A percentile compares a stretch with the other conserved stretches of the same genome.
phyloP scores from a whole-genome alignment of 371 early-diverging fungal genomes.

The Sporodiniella umbellata region DNA sequence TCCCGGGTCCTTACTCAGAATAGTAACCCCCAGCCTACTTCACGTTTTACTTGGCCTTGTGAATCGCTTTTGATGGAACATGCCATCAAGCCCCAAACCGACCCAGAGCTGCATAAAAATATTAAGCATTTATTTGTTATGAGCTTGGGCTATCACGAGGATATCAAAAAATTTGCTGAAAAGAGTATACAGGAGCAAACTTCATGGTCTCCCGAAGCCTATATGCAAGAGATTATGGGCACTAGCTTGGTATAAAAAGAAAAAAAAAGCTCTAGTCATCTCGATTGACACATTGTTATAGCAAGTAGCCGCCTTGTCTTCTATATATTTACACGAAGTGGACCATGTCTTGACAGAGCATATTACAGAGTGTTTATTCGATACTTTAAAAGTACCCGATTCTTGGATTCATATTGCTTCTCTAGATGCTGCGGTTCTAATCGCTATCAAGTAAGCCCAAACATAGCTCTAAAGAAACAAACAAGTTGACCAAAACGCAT shows the following conservation, averaged over 20 bases:
- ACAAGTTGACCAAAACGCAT: too few relatives aligned
- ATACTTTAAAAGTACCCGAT: conserved; percentile 44
- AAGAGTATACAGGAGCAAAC: conserved; percentile 44
- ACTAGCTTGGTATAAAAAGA: conserved; percentile 54
- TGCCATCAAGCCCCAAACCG: too few relatives aligned
- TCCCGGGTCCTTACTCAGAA: conserved; percentile 38
- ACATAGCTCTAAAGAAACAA: too few relatives aligned
- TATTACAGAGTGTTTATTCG: conserved; percentile 55
- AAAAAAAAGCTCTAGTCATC: not conserved
- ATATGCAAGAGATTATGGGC: conserved; percentile 63
- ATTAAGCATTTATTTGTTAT: conserved; percentile 51
- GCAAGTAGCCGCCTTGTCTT: conserved; percentile 58
- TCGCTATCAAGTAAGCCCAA: conserved; percentile 61
- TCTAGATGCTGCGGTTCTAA: conserved; percentile 54
- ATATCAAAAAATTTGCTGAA: conserved; percentile 48
- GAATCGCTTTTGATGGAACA: conserved; percentile 33
- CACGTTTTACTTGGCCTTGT: conserved; percentile 18
- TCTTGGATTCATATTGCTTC: conserved; percentile 56
- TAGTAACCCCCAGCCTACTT: not conserved
- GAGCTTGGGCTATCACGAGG: conserved; percentile 56
- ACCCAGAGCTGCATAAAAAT: conserved; percentile 8
- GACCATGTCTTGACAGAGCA: conserved; percentile 59
- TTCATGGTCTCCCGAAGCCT: conserved; percentile 51
- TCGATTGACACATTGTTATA: conserved; percentile 12
- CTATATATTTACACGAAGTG: conserved; percentile 56